These are phyloP conservation scores for Mortierella sp. DNA, from an alignment of 371 early-diverging fungal species.

Conservation along the genomic window DNA sequence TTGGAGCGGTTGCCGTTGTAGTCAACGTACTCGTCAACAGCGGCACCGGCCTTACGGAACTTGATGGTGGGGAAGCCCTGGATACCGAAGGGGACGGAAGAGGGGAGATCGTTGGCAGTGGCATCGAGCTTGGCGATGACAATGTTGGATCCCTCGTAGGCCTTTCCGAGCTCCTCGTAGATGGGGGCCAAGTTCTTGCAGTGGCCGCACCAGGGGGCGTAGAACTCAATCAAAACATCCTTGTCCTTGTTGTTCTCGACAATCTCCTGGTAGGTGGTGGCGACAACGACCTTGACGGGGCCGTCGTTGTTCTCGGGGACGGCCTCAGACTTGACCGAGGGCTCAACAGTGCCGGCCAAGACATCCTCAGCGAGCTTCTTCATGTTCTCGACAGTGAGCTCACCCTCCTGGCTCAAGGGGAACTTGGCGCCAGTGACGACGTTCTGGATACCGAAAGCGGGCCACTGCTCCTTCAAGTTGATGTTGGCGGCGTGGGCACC, in stretches of 20 bases:
- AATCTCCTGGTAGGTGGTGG: conserved; percentile 79
- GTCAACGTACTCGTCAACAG: conserved; percentile 75
- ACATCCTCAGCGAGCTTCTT: conserved; percentile 76
- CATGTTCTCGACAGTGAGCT: conserved; percentile 71
- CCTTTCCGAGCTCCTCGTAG: conserved; percentile 82
- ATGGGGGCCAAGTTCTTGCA: conserved; percentile 91
- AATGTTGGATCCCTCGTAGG: conserved; percentile 65
- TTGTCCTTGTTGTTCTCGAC: conserved; percentile 87
- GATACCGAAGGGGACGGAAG: conserved; percentile 75
- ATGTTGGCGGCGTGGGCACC: conserved; percentile 88
- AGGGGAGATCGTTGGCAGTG: conserved; percentile 95
- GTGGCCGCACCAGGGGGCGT: conserved; percentile 96
- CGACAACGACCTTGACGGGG: conserved; percentile 92
- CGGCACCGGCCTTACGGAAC: conserved; percentile 87
- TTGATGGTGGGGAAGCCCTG: conserved; percentile 97
- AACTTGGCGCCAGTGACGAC: conserved; percentile 80
- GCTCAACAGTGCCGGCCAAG: conserved; percentile 77
- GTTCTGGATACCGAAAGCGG: conserved; percentile 92
- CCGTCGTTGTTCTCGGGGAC: conserved; percentile 89
- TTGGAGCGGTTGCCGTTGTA: conserved; percentile 89
- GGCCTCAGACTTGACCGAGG: conserved; percentile 87
- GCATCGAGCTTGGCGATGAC: conserved; percentile 97
- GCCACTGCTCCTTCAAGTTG: conserved; percentile 88
- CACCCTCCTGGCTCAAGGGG: conserved; percentile 81
- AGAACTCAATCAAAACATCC: conserved; percentile 96